Conservation (phyloP, 176 grass and related monocot genomes). For the Zoysia pacifica region DNA sequence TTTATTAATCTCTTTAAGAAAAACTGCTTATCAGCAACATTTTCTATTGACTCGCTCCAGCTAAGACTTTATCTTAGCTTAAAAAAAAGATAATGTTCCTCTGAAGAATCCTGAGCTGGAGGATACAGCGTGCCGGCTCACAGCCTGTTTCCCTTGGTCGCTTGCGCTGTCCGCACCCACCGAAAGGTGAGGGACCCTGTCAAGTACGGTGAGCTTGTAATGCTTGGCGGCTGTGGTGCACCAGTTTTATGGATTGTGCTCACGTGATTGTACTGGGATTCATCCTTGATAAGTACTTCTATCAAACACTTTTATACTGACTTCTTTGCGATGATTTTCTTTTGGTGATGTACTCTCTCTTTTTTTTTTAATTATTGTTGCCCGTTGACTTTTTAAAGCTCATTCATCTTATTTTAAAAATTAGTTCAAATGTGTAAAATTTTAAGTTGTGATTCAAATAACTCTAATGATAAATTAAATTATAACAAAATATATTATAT, state of each 20-base stretch:
- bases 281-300: not conserved
- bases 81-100: not conserved
- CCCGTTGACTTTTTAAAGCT: too few species aligned
- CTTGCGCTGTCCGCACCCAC: conserved; percentile 45
- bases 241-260: conserved; percentile 17
- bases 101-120: conserved; percentile 33
- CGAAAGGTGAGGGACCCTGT: conserved; percentile 29
- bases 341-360: too few species aligned
- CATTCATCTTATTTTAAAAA: too few species aligned
- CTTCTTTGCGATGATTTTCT: too few species aligned
- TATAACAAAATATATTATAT: too few species aligned
- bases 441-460: too few species aligned
- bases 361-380: too few species aligned
- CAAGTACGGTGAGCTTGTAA: conserved; percentile 33
- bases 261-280: conserved; percentile 24
- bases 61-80: too few species aligned
- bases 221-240: conserved; percentile 20
- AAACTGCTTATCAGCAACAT: not conserved
- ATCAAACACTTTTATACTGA: not conserved
- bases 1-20: not conserved
- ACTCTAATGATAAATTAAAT: too few species aligned
- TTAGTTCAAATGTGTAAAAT: too few species aligned
- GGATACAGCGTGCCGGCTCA: conserved; percentile 15
- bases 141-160: conserved; percentile 50
- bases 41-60: not conserved